These are phyloP conservation scores for Acrasis kona DNA, from an alignment of 78 protist genomes.

Conservation along the genomic window DNA sequence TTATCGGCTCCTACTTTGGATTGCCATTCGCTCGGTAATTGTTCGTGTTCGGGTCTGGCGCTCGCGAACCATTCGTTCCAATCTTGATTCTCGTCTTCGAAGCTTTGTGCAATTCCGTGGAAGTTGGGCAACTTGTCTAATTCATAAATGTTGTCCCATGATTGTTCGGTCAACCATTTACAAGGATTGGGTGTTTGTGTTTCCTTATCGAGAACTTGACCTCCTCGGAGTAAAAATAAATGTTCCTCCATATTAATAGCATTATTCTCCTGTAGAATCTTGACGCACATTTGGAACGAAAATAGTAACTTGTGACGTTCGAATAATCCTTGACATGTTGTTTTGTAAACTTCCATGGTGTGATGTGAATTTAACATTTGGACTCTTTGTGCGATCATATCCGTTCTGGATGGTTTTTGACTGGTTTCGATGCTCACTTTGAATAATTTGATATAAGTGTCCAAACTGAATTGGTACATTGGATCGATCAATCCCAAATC, in stretches of 20 bases:
- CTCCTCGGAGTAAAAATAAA: constrained; percentile 72
- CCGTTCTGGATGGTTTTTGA: background rate
- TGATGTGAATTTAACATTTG: constrained; percentile 44
- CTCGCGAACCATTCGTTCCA: constrained; percentile 70
- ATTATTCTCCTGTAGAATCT: constrained; percentile 22
- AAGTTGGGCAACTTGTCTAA: constrained; percentile 50
- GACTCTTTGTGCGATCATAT: constrained; percentile 38
- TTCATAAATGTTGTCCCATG: constrained; percentile 74
- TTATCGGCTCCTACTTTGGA: no score
- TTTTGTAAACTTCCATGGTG: constrained; percentile 42
- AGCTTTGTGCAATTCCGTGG: constrained; percentile 24
- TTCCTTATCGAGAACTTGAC: constrained; percentile 53
- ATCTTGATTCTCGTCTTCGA: constrained; percentile 43
- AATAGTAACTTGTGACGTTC: constrained; percentile 79
- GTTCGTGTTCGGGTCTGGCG: constrained; percentile 55
- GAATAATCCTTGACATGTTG: constrained; percentile 72
- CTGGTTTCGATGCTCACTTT: constrained; percentile 21
- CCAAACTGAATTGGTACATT: constrained; percentile 85
- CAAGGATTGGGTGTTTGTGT: constrained; percentile 46
- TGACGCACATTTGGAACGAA: constrained; percentile 68
- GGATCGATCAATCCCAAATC: constrained; percentile 70
- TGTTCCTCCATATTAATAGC: constrained; percentile 42
- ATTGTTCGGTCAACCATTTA: constrained; percentile 55
- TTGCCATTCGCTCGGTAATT: constrained; percentile 72
- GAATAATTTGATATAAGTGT: constrained; percentile 53